A percentile compares a stretch with the other conserved stretches of the same genome.
These are phyloP conservation scores for Fusarium solani-melongenae DNA, from an alignment of 2,329 filamentous ascomycete species.

Conservation along the genomic window DNA sequence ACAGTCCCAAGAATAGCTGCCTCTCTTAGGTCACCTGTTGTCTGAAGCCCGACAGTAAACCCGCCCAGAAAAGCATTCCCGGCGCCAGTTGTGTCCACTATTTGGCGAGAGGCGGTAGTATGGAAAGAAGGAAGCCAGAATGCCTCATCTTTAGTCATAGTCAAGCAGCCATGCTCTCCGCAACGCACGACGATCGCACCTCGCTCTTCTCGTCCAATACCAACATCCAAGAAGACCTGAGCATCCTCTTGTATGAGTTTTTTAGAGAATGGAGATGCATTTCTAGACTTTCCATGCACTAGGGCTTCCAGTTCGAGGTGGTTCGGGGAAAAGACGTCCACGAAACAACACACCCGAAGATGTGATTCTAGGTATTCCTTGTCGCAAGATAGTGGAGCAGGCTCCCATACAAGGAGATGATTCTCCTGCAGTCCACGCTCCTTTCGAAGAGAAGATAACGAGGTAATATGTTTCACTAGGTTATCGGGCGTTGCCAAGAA, in stretches of 20 bases:
- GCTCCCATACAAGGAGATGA: neutral
- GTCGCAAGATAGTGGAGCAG: neutral
- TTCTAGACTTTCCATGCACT: neutral
- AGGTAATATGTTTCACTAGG: neutral
- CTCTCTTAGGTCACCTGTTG: neutral
- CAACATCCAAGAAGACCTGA: neutral
- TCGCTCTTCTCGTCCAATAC: neutral
- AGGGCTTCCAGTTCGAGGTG: neutral
- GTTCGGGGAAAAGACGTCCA: neutral
- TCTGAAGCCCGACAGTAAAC: neutral
- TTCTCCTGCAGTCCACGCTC: neutral
- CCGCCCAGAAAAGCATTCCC: neutral
- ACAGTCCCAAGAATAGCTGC: neutral
- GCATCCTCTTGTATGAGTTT: neutral
- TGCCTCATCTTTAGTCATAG: neutral
- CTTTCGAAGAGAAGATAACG: neutral
- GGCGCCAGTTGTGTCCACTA: neutral
- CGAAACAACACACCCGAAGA: neutral
- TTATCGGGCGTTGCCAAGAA: neutral
- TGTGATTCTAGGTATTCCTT: neutral
- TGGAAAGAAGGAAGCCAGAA: neutral
- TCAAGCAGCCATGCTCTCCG: neutral
- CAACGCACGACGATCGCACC: neutral
- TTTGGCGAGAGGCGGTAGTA: neutral
- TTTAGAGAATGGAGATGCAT: neutral